Base-by-base conservation (phyloP, 768 basidiomycete species). In the Jaapia argillacea region DNA sequence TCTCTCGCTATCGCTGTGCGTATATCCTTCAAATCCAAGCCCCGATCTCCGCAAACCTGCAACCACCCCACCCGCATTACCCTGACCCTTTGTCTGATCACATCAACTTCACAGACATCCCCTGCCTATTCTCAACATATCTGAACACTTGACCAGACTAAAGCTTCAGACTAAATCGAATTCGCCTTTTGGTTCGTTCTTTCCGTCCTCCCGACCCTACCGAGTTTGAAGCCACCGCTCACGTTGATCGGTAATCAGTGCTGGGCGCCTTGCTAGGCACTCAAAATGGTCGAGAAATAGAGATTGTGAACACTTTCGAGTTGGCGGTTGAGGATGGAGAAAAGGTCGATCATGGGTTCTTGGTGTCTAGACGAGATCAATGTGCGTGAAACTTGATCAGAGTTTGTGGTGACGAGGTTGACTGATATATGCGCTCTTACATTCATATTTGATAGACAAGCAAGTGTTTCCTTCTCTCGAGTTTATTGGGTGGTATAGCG, bases 381-480 rank as follows among this genome's bases (percentile, higher is more conserved):
- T 99, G 94, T 81, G 46, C 65, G 71, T 53, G 22, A 38, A 38
- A 7, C 10, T 38, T 7, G 10, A 33, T 33, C 28, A 10, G 28
- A 33, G 28, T 33, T 33, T 33, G 20, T 21, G 7, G 7, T 38
- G 37, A 22, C 10, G 12, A 38, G 12, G 10, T 6, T 10, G 37
- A 38, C 21, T 22, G 10, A n/a, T n/a, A n/a, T n/a, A n/a, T n/a
- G n/a, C n/a, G n/a, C n/a, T n/a, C n/a, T n/a, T n/a, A n/a, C n/a
- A n/a, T n/a, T 38, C 37, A 13, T 13, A 16, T 2, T 13, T 42
- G 41, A 36, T 60, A 98, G 94, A 92, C 71, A 94, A 94, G 62
- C 92, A 96, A 64, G 94, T 98, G 18, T 98, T 99, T 61, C 96
- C 96, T 7, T 91, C 92, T 1, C 72, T 98, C 25, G 96, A 98